Evolutionary conservation across 495 filamentous ascomycete genomes (phyloP).

Genomic region (Cercophora sp.): DNA sequence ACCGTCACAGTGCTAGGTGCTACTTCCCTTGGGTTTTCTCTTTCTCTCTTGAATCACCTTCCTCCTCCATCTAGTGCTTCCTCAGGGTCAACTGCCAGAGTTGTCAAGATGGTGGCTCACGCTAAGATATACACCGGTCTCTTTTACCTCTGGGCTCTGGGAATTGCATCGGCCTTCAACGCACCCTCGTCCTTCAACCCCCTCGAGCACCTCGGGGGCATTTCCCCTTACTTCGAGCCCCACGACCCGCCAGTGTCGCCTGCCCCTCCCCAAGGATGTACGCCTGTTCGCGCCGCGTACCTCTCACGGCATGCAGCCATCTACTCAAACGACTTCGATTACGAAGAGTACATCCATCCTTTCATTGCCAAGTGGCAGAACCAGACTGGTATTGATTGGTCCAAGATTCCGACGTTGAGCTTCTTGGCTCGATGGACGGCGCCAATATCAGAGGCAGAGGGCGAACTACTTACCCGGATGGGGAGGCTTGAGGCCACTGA

Average conservation of each 20-base stretch:
- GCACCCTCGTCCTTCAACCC: no score
- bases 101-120: no score
- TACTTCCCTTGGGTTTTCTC: no score
- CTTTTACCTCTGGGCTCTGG: no score
- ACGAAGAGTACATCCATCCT: constrained; percentile 44
- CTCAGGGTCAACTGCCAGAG: no score
- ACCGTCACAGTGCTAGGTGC: no score
- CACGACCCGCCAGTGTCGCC: constrained; percentile 39
- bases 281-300: constrained; percentile 37
- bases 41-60: no score
- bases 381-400: constrained; percentile 33
- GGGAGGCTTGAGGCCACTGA: constrained; percentile 42
- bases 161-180: no score
- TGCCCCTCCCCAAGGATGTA: constrained; percentile 38
- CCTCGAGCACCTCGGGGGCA: constrained; percentile 45
- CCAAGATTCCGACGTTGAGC: constrained; percentile 32
- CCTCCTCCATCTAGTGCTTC: no score
- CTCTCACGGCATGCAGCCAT: constrained; percentile 47
- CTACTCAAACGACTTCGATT: constrained; percentile 47
- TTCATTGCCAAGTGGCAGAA: constrained; percentile 44
- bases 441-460: constrained; percentile 41
- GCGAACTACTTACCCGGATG: constrained; percentile 40
- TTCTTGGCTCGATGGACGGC: constrained; percentile 40
- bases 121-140: no score
- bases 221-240: constrained; percentile 48